Base-by-base conservation (phyloP, 2,329 filamentous ascomycete genomes). In the Cercospora sojina region DNA sequence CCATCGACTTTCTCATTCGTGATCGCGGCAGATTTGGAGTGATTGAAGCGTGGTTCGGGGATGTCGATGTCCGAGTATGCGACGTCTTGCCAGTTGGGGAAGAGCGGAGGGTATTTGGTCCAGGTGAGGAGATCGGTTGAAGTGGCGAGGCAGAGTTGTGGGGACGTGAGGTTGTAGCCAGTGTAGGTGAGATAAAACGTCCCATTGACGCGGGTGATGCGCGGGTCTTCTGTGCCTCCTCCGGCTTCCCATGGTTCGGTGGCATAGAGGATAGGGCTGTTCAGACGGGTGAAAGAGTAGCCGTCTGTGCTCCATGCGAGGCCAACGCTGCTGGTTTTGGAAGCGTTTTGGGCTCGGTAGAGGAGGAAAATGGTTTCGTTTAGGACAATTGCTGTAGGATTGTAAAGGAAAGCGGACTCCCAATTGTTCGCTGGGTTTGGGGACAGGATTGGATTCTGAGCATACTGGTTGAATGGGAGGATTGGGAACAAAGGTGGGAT, bases 141-240 rank as follows among this genome's bases (percentile, higher is more conserved):
- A 1, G 77, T 80, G 32, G 78, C 78, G 5, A 79, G 64, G 47
- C 77, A 79, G 12, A 80, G 74, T 35, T 73, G 75, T 12, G 77
- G 71, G 2, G 70, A 72, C 4, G 68, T 72, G n/a, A 69, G 58
- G 53, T 79, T 76, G 56, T 72, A 80, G 2, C 65, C 76, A 3
- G 78, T 79, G 64, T 80, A 80, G 1, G 78, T 79, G 65, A 80
- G 64, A 70, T 79, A 78, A 65, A 79, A 79, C 0, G 76, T 76
- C 1, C 77, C 77, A 31, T 79, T 77, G 31, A 78, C 70, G 23
- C 76, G 73, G 13, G 77, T 73, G 7, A 80, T 71, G 16, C 78
- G 72, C 9, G 78, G 77, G 63, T 80, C 78, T 65, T 80, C 77
- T 29, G 72, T 74, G 27, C 77, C 77, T 32, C 78, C 77, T 3